Evolutionary conservation across 257 asterid species (phyloP).

Genomic region (Nicotiana otophora): DNA sequence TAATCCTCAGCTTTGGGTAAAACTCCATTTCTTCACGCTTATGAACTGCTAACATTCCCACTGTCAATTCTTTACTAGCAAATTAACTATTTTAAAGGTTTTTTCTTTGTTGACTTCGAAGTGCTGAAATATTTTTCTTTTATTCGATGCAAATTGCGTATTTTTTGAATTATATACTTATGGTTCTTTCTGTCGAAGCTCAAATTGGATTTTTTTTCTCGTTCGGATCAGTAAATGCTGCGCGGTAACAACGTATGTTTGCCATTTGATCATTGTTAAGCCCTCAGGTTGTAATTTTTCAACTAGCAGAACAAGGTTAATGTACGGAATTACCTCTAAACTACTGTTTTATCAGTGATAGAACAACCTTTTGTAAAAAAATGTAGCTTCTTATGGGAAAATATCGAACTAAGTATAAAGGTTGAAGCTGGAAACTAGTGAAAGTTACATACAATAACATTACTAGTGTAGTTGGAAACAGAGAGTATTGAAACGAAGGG

Average conservation of each 20-base stretch:
- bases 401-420: neutral
- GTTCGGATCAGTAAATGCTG: neutral
- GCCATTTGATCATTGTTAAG: neutral
- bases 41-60: no score
- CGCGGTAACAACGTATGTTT: neutral
- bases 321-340: neutral
- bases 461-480: neutral
- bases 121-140: neutral
- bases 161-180: neutral
- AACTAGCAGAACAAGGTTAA: neutral
- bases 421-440: conserved; percentile 3
- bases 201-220: neutral
- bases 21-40: neutral
- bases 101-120: neutral
- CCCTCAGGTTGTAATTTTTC: neutral
- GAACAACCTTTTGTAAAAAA: no score
- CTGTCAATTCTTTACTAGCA: no score
- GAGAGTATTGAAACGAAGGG: neutral
- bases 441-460: neutral
- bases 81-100: neutral
- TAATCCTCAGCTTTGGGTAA: neutral
- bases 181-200: neutral
- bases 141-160: neutral
- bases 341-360: neutral
- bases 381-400: neutral